phyloP scores from a whole-genome alignment of 495 filamentous ascomycete genomes.

The Annulohypoxylon moriforme region DNA sequence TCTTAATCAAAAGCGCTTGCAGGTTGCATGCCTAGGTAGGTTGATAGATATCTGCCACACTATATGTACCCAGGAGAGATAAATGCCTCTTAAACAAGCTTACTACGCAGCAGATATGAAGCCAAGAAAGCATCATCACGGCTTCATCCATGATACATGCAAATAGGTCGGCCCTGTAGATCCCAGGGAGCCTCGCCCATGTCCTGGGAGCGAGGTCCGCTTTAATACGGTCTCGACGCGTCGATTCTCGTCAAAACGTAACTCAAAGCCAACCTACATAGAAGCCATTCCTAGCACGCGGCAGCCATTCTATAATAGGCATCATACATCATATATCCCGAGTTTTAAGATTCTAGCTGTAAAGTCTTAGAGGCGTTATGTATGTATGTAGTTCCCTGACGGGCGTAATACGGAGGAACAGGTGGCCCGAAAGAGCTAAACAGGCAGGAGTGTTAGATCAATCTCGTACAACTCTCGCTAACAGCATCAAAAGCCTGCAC shows the following conservation, averaged over 20 bases:
- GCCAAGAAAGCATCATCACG: constrained; percentile 8
- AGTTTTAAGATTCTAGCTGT: not conserved
- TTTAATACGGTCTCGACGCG: constrained; percentile 22
- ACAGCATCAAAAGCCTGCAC: not conserved
- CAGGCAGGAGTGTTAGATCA: constrained; percentile 6
- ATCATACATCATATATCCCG: constrained; percentile 1
- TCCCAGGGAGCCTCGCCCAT: constrained; percentile 6
- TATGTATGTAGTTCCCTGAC: not conserved
- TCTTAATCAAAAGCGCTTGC: constrained; percentile 8
- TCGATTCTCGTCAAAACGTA: constrained; percentile 23
- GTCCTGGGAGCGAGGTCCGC: constrained; percentile 19
- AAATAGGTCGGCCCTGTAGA: constrained; percentile 9
- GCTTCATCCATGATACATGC: constrained; percentile 6
- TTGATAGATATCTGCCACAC: not conserved
- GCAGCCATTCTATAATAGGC: not conserved
- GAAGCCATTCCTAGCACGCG: constrained; percentile 6
- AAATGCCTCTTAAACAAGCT: constrained; percentile 13
- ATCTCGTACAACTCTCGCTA: constrained; percentile 12
- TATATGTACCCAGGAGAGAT: constrained; percentile 3
- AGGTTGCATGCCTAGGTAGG: constrained; percentile 18
- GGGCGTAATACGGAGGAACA: constrained; percentile 2
- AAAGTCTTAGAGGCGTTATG: constrained; percentile 3
- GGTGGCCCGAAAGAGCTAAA: not conserved
- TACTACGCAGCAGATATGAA: constrained; percentile 20
- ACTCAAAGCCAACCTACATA: constrained; percentile 10